phyloP scores from a whole-genome alignment of 768 basidiomycete genomes.

The Naematelia encephala region DNA sequence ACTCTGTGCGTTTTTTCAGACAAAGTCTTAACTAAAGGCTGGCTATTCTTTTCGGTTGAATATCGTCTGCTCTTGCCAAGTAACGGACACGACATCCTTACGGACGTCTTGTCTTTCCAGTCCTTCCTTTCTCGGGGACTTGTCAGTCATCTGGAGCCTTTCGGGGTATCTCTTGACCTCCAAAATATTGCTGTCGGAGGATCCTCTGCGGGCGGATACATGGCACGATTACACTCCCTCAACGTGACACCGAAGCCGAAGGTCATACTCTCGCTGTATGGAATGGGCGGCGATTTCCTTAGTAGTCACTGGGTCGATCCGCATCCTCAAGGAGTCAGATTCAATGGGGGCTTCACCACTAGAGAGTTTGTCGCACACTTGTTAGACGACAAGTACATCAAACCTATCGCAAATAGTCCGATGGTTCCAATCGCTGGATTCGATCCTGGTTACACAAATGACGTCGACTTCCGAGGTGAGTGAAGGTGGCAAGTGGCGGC shows the following conservation, averaged over 20 bases:
- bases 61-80: neutral
- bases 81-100: neutral
- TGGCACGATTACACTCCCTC: neutral
- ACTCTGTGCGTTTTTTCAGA: neutral
- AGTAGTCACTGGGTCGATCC: neutral
- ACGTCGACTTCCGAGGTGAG: neutral
- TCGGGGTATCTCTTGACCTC: neutral
- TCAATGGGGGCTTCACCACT: neutral
- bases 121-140: neutral
- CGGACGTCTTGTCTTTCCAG: neutral
- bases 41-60: neutral
- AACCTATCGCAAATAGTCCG: neutral
- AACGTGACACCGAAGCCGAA: neutral
- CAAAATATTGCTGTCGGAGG: neutral
- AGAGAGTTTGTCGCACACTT: neutral
- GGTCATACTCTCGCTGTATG: neutral
- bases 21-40: neutral
- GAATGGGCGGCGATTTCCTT: neutral
- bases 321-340: neutral
- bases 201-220: neutral
- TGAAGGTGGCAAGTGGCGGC: neutral
- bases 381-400: neutral
- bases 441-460: neutral
- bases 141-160: neutral
- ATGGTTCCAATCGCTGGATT: neutral